Evolutionary conservation across 495 filamentous ascomycete species (phyloP), one percentile per base, ranked within the genome.

Genomic region (Aspergillus heteromorphus): DNA sequence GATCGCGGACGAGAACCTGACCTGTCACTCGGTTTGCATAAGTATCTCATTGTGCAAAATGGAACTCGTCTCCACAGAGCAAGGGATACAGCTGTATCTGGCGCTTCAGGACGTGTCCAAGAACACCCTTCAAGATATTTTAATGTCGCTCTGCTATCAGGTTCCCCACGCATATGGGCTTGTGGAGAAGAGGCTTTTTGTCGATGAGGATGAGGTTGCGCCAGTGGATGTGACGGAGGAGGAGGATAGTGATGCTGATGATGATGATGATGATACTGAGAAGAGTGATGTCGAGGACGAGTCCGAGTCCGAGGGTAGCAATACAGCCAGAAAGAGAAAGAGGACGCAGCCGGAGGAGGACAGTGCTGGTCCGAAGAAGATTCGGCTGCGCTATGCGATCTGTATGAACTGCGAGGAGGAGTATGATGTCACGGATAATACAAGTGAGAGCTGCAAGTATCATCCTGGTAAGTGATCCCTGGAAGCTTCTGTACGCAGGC

Each of bases 391-490:
- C 23, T 53, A 53, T 17, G 40, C 51, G 0, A 18, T 20, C 16
- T 53, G 40, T 40, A 9, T 1, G 6, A 45, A 53, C 8, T 53
- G 50, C 38, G 23, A 34, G 2, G 8, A 30, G 7, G 50, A 53
- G 20, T 53, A 45, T 23, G 50, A 53, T 16, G 50, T 53, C 13
- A 53, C 23, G 2, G n/a, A 18, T 14, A 53, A 53, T 29, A 45
- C 38, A 8, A 53, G 50, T 23, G 31, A 29, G 13, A 43, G 38
- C 11, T 53, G 50, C 38, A 27, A 27, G 7, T 53, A 19, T 19
- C 50, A 53, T 21, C 38, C 49, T 3, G 3, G 50, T 53, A 53
- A 19, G 50, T n/a, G n/a, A n/a, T n/a, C n/a, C n/a, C n/a, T n/a
- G n/a, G n/a, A n/a, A n/a, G n/a, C n/a, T n/a, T n/a, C n/a, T n/a